phyloP scores from a whole-genome alignment of 768 basidiomycete genomes.

The Lentinus tigrinus region DNA sequence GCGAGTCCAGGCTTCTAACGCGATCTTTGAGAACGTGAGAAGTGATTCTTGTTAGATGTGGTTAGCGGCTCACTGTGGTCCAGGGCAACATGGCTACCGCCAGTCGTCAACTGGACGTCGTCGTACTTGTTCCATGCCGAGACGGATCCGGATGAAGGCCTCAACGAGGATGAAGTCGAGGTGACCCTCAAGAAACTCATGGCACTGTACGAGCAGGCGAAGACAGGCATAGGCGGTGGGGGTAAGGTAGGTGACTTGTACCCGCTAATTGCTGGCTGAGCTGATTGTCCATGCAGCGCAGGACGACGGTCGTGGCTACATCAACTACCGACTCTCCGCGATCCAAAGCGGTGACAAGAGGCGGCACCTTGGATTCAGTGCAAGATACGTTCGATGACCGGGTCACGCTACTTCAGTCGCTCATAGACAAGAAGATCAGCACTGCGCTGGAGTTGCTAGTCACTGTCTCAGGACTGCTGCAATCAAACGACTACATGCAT shows the following conservation, averaged over 20 bases:
- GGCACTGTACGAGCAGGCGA: conserved; percentile 51
- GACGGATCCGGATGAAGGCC: conserved; percentile 27
- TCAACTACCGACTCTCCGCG: conserved; percentile 1
- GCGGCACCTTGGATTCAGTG: background rate
- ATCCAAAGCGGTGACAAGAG: background rate
- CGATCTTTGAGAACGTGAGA: conserved; percentile 63
- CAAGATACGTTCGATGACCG: conserved; percentile 11
- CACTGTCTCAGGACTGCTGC: conserved; percentile 53
- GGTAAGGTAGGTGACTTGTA: conserved; percentile 39
- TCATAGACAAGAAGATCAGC: conserved; percentile 8
- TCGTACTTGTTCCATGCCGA: conserved; percentile 36
- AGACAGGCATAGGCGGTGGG: conserved; percentile 42
- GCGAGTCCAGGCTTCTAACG: conserved; percentile 62
- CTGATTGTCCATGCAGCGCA: conserved; percentile 31
- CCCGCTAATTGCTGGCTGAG: background rate
- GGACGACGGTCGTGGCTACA: conserved; percentile 37
- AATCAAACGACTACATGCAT: conserved; percentile 45
- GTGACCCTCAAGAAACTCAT: conserved; percentile 43
- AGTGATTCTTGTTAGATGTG: background rate
- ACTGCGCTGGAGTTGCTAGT: conserved; percentile 61
- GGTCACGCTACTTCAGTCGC: conserved; percentile 17
- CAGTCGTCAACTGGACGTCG: conserved; percentile 29
- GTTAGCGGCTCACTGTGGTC: background rate
- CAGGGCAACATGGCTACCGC: conserved; percentile 26
- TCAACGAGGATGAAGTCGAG: conserved; percentile 36